Conservation (phyloP, 305 asterid genomes). For the Stenogyne calaminthoides region DNA sequence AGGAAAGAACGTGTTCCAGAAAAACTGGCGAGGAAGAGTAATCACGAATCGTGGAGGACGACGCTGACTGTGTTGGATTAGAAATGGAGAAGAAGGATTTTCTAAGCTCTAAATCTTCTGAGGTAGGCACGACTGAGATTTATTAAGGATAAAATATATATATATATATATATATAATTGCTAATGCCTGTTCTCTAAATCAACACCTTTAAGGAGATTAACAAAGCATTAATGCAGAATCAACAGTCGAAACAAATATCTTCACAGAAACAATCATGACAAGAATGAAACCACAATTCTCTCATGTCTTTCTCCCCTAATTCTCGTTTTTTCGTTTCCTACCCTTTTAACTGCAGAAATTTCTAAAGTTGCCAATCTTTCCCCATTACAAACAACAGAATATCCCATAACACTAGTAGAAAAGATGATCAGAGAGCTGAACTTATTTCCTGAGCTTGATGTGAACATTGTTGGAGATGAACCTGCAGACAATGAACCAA, state of each 20-base stretch:
- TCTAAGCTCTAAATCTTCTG: too few relatives aligned
- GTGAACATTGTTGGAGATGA: constrained; percentile 17
- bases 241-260: constrained; percentile 1
- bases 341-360: constrained; percentile 1
- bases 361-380: background rate
- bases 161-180: too few relatives aligned
- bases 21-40: too few relatives aligned
- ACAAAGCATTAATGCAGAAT: constrained; percentile 18
- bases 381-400: background rate
- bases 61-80: too few relatives aligned
- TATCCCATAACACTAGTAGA: constrained; percentile 15
- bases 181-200: background rate
- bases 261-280: constrained; percentile 6
- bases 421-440: constrained; percentile 22
- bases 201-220: background rate
- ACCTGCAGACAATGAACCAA: constrained; percentile 7
- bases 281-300: constrained; percentile 21
- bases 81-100: too few relatives aligned
- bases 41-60: too few relatives aligned
- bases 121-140: too few relatives aligned
- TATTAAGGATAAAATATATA: too few relatives aligned
- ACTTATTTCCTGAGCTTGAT: constrained; percentile 30
- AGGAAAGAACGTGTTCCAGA: too few relatives aligned
- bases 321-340: constrained; percentile 3
- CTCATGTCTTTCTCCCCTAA: constrained; percentile 24